Evolutionary conservation across 305 asterid genomes (phyloP), one percentile per base, ranked within the genome.

Genomic region (Salvia sclarea): DNA sequence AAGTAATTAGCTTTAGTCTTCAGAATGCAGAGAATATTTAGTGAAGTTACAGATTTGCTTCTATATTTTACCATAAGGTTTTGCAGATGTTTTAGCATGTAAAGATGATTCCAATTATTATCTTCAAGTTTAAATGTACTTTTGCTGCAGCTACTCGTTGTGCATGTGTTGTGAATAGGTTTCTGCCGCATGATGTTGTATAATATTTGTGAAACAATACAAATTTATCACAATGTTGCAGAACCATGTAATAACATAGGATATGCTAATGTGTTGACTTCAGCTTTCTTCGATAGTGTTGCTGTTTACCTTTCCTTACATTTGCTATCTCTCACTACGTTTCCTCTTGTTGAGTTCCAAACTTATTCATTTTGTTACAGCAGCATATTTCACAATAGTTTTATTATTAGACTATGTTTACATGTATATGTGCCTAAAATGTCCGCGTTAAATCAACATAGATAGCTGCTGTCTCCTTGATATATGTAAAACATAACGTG

Each of bases 61-160:
- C n/a, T n/a, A n/a, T n/a, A n/a, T n/a, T 25, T 38, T 59, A 13
- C 18, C 21, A 33, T 14, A 37, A 30, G 54, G 48, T 18, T 69
- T 9, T 6, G n/a, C 35, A 16, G 35, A 33, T 55, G 37, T 18
- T 49, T 57, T 49, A 22, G 49, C 58, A 59, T 60, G 37, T 21
- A 33, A 17, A 28, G 30, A 16, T 20, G 31, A 14, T 49, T 31
- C 69, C 54, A 21, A 33, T 43, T 21, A 24, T 35, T 24, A 47
- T 64, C 37, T 20, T 47, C 68, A 30, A 28, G 33, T 28, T 28
- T 28, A 1, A 28, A 28, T 28, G 33, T 52, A 31, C 71, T 38
- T 63, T 28, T 59, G 22, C 60, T 49, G 25, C 48, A 52, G 52
- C 60, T 67, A 30, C 69, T 73, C n/a, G 40, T 13, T n/a, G 40